A percentile compares a stretch with the other conserved stretches of the same genome.
phyloP scores from a whole-genome alignment of 495 filamentous ascomycete genomes.

The Penicillium maclennaniae region DNA sequence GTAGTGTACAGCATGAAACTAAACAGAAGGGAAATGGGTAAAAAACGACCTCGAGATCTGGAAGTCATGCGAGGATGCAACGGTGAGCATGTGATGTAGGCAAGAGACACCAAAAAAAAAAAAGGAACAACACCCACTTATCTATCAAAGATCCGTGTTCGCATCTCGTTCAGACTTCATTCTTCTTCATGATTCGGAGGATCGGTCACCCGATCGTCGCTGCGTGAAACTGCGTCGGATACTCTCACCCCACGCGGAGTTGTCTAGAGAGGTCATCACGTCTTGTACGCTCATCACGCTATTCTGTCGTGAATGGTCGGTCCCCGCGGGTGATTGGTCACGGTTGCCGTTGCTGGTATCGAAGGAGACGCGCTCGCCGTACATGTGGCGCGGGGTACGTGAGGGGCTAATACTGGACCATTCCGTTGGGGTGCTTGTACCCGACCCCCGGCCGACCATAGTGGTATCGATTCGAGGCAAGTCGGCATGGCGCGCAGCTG shows the following conservation, averaged over 20 bases:
- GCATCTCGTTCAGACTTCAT: background rate
- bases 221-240: conserved; percentile 83
- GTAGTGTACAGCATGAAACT: conserved; percentile 21
- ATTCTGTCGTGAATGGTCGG: conserved; percentile 40
- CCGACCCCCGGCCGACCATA: conserved; percentile 26
- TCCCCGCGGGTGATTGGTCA: conserved; percentile 8
- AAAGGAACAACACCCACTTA: conserved; percentile 3
- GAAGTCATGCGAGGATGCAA: conserved; percentile 16
- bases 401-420: conserved; percentile 46
- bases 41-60: conserved; percentile 9
- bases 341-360: conserved; percentile 21
- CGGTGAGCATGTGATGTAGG: conserved; percentile 16
- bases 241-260: conserved; percentile 89
- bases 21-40: conserved; percentile 3
- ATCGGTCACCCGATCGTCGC: conserved; percentile 48
- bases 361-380: conserved; percentile 29
- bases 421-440: conserved; percentile 35
- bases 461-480: conserved; percentile 44
- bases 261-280: conserved; percentile 75
- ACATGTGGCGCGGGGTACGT: conserved; percentile 34
- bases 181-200: conserved; percentile 4
- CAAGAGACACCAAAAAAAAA: conserved; percentile 6
- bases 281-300: conserved; percentile 74
- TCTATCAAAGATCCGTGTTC: conserved; percentile 15
- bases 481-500: conserved; percentile 15